phyloP scores from a whole-genome alignment of 2,329 filamentous ascomycete genomes.

The Drechslerella coelobrocha region DNA sequence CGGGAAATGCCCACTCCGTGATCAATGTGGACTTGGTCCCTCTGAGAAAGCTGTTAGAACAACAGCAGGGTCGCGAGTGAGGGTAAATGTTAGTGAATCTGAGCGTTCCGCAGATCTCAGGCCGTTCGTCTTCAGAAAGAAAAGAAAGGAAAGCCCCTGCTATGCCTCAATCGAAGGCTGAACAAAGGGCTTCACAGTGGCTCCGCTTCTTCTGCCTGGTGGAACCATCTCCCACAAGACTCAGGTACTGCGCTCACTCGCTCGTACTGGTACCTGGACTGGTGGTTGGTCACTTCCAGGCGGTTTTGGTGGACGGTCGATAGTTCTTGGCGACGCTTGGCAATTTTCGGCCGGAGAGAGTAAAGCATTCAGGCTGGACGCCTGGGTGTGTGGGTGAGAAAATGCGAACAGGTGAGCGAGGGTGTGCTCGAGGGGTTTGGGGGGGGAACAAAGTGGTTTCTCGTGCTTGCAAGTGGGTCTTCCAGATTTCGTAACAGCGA shows the following conservation, averaged over 20 bases:
- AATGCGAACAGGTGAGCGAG: slow-evolving; percentile 37
- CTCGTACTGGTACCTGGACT: slow-evolving; percentile 41
- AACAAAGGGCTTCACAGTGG: slow-evolving; percentile 11
- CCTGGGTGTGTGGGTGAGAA: slow-evolving; percentile 32
- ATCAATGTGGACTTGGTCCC: neutral
- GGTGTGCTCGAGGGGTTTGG: slow-evolving; percentile 47
- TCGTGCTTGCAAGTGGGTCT: slow-evolving; percentile 48
- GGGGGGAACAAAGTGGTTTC: slow-evolving; percentile 21
- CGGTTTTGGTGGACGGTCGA: slow-evolving; percentile 32
- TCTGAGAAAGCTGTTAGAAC: too few relatives aligned
- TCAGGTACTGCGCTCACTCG: slow-evolving; percentile 15
- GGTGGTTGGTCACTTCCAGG: slow-evolving; percentile 39
- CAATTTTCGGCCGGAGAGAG: slow-evolving; percentile 27
- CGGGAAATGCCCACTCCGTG: slow-evolving; percentile 35
- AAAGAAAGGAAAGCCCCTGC: neutral
- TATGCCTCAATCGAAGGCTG: slow-evolving; percentile 24
- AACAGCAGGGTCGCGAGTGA: too few relatives aligned
- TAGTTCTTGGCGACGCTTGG: slow-evolving; percentile 34
- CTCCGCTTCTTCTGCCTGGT: slow-evolving; percentile 34
- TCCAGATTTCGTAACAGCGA: slow-evolving; percentile 37
- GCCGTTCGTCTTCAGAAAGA: neutral
- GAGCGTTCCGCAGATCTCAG: slow-evolving; percentile 13
- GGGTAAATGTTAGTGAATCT: too few relatives aligned
- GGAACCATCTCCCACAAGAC: slow-evolving; percentile 32
- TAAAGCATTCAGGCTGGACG: slow-evolving; percentile 49